Percentiles rank a stretch among this genome's conserved stretches.
Conservation (phyloP, 306 rosid species). For the Vigna mungo region DNA sequence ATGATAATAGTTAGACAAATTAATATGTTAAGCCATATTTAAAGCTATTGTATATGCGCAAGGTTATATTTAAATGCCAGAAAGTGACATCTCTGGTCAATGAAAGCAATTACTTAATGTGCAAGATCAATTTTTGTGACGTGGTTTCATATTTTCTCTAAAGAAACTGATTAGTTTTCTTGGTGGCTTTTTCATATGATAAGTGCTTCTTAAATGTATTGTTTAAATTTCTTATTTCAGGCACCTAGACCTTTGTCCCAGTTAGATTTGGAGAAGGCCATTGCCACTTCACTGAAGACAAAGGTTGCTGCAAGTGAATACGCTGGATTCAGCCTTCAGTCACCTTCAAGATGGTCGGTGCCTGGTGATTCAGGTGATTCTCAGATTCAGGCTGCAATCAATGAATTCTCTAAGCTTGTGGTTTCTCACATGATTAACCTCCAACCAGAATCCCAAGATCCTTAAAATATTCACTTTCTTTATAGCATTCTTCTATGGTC, state of each 20-base stretch:
- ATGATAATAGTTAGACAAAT: no score
- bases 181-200: slow-evolving; percentile 3
- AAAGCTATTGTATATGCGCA: slow-evolving; percentile 5
- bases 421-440: slow-evolving; percentile 77
- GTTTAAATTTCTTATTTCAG: slow-evolving; percentile 51
- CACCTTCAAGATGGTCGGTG: slow-evolving; percentile 57
- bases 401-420: slow-evolving; percentile 78
- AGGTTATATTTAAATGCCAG: slow-evolving; percentile 15
- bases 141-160: slow-evolving; percentile 19
- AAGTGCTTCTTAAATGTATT: neutral
- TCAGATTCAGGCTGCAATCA: slow-evolving; percentile 79
- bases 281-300: slow-evolving; percentile 76
- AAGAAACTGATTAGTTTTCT: slow-evolving; percentile 30
- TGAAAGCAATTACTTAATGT: slow-evolving; percentile 15
- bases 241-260: slow-evolving; percentile 71
- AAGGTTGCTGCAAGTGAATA: slow-evolving; percentile 86
- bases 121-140: slow-evolving; percentile 24
- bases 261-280: slow-evolving; percentile 74
- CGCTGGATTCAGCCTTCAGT: slow-evolving; percentile 56
- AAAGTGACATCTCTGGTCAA: slow-evolving; percentile 19
- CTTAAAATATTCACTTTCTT: slow-evolving; percentile 43
- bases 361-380: slow-evolving; percentile 66
- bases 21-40: neutral
- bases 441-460: slow-evolving; percentile 73
- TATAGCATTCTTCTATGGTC: slow-evolving; percentile 30